A percentile compares a stretch with the other conserved stretches of the same genome.
Evolutionary conservation across 129 eudicot species (phyloP).

Genomic region (Flaveria trinervia): DNA sequence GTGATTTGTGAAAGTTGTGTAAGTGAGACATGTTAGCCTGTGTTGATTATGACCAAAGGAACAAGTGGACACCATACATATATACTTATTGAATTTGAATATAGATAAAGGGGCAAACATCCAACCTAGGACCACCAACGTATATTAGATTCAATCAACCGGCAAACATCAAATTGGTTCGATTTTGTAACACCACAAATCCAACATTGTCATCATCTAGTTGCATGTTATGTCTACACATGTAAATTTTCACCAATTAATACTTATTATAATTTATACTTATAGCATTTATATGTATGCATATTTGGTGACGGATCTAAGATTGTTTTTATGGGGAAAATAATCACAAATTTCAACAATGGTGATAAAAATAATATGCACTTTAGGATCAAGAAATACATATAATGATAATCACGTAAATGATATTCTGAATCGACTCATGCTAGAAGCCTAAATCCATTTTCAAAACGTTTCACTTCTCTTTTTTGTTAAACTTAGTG

Average conservation of each 20-base stretch:
- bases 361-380: too few relatives aligned
- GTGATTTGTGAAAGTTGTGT: constrained; percentile 12
- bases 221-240: constrained; percentile 6
- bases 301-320: too few relatives aligned
- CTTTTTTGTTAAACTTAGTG: too few relatives aligned
- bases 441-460: too few relatives aligned
- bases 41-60: constrained; percentile 36
- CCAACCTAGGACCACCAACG: constrained; percentile 32
- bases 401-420: too few relatives aligned
- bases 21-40: constrained; percentile 29
- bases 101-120: constrained; percentile 35
- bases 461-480: too few relatives aligned
- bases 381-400: too few relatives aligned
- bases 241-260: neutral
- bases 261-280: neutral
- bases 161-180: neutral
- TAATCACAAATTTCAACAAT: too few relatives aligned
- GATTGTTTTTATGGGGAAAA: too few relatives aligned
- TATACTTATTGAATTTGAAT: constrained; percentile 1
- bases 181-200: constrained; percentile 1
- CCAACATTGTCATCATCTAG: constrained; percentile 8
- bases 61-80: constrained; percentile 32
- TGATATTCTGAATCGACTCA: too few relatives aligned
- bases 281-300: neutral
- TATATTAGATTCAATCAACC: neutral